Conservation (phyloP, 2,329 filamentous ascomycete species). For the Dothideomycetidae sp. region DNA sequence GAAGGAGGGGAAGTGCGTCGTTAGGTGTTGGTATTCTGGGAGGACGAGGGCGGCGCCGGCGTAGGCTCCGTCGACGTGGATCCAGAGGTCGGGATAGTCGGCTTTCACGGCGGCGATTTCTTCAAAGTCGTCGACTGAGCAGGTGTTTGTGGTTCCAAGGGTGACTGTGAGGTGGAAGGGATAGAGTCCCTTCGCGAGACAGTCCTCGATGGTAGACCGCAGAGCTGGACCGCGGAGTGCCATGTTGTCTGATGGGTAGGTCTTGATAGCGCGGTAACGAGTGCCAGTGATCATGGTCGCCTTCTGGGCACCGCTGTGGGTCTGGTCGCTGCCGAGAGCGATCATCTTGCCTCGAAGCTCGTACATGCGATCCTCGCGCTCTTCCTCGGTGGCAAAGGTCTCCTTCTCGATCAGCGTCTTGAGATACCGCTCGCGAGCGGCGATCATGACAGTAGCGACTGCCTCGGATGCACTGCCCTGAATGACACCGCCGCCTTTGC, state of each 20-base stretch:
- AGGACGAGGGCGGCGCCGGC: constrained; percentile 73
- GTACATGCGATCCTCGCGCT: constrained; percentile 56
- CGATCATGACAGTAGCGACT: constrained; percentile 72
- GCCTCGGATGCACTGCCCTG: constrained; percentile 85
- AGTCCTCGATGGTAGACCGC: constrained; percentile 46
- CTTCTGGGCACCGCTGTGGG: constrained; percentile 77
- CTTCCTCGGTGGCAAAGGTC: constrained; percentile 31
- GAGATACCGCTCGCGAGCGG: constrained; percentile 68
- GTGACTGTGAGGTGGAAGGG: constrained; percentile 80
- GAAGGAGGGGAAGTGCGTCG: constrained; percentile 48
- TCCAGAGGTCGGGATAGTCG: constrained; percentile 56
- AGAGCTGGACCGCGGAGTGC: constrained; percentile 54
- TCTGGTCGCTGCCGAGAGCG: constrained; percentile 62
- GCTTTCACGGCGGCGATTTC: constrained; percentile 46
- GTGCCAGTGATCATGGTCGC: constrained; percentile 75
- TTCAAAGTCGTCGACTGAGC: constrained; percentile 68
- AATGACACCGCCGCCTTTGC: constrained; percentile 78
- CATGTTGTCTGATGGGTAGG: constrained; percentile 48
- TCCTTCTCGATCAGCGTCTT: constrained; percentile 45
- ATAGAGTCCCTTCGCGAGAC: constrained; percentile 54
- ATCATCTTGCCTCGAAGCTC: constrained; percentile 58
- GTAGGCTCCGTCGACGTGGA: constrained; percentile 88
- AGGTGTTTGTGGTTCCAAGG: constrained; percentile 76
- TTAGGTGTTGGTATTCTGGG: constrained; percentile 62
- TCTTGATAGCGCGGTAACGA: constrained; percentile 57